Evolutionary conservation across 208 protist genomes (phyloP), one percentile per base, ranked within the genome.

Genomic region (Leishmania lainsoni): DNA sequence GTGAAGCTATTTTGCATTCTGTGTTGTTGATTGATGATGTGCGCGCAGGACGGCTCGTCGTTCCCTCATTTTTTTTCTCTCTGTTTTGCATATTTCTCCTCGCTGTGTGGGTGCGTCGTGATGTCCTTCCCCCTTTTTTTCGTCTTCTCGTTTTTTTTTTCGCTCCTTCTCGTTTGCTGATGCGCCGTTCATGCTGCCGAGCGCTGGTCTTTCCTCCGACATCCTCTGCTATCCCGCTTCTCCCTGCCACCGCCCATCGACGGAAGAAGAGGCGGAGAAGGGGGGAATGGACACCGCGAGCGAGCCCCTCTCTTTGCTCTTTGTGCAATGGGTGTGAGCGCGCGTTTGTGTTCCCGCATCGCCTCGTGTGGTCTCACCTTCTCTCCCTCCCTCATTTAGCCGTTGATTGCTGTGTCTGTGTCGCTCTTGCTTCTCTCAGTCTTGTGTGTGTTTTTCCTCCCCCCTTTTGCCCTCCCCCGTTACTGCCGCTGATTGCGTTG

Each of bases 381-480:
- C 58, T 3, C 29, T 63, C 8, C 58, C 58, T n/a, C 12, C 26
- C 58, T n/a, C 9, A 29, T 29, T 63, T 63, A 22, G 26, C 6
- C 16, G 26, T 63, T 26, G 26, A 29, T 63, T 26, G 58, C 6
- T 29, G 58, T 9, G 6, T 2, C 9, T 29, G 58, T 63, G 26
- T 32, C 58, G 20, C 58, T 63, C 58, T 63, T 4, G 58, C 3
- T 32, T 29, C 26, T 63, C 26, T 63, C 26, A 22, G 58, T 63
- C 42, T 26, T 29, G 22, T 29, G 58, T 10, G 39, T 71, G 14
- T 48, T 10, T 58, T 71, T 9, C 66, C 29, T 42, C 29, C 84
- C 39, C 69, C 22, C 2, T 76, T 72, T 75, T 79, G 26, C 79
- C 79, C 63, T 70, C 35, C 61, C 72, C 54, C 71, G 10, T 35